Conservation (phyloP, 805 yeast species). For the Starmerella ratchasimensis region DNA sequence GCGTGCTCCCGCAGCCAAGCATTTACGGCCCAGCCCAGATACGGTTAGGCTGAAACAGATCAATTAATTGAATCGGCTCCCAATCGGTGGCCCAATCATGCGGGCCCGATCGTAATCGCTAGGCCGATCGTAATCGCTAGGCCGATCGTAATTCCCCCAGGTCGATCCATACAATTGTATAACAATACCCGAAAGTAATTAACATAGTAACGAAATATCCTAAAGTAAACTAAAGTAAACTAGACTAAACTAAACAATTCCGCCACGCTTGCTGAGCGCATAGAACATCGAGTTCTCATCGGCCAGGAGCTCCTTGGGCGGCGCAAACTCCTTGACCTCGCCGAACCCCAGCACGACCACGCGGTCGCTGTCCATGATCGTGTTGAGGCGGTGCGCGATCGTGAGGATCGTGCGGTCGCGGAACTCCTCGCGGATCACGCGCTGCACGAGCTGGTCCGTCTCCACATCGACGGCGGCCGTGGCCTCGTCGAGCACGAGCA, state of each 20-base stretch:
- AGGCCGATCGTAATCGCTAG: too few relatives aligned
- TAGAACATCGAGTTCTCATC: slow-evolving; percentile 60
- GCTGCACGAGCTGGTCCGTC: slow-evolving; percentile 67
- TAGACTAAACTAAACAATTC: slow-evolving; percentile 24
- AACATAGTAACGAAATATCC: background rate
- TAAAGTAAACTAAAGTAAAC: too few relatives aligned
- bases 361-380: slow-evolving; percentile 72
- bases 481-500: slow-evolving; percentile 78
- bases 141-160: too few relatives aligned
- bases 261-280: slow-evolving; percentile 71
- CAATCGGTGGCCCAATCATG: too few relatives aligned
- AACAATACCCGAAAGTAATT: background rate
- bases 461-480: slow-evolving; percentile 81
- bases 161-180: too few relatives aligned
- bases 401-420: slow-evolving; percentile 67
- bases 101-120: too few relatives aligned
- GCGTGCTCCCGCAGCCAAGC: too few relatives aligned
- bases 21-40: too few relatives aligned
- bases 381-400: slow-evolving; percentile 79
- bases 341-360: slow-evolving; percentile 68
- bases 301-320: slow-evolving; percentile 53
- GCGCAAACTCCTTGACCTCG: slow-evolving; percentile 59
- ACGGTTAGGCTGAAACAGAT: too few relatives aligned
- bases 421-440: slow-evolving; percentile 63
- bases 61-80: too few relatives aligned